Evolutionary conservation across 345 rosid genomes (phyloP), one percentile per base, ranked within the genome.

Genomic region (Carallia pectinifolia): DNA sequence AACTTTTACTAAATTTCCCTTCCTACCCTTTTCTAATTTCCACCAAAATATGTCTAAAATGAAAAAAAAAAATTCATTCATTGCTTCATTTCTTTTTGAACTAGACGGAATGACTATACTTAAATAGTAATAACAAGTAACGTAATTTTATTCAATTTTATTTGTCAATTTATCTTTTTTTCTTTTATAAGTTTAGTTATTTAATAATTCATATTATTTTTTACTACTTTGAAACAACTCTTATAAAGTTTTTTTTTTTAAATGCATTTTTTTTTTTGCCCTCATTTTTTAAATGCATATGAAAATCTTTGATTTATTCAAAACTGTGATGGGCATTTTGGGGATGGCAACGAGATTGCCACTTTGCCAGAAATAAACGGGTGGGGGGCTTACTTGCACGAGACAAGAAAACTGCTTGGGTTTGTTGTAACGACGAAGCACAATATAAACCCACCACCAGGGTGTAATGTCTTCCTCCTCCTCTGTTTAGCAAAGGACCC

Each of bases 351-450:
- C 12, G 71, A 77, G 72, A 34, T 50, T 61, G 19, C 84, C 74
- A 71, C 23, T 23, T 23, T 23, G 23, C 23, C 23, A 53, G 12
- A 68, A 68, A 68, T 66, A 31, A 80, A 71, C 69, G 66, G 66
- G 66, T 58, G 72, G 66, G 66, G 53, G 72, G 74, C 67, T 77
- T 34, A 39, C 76, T 74, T 72, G 75, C 72, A 34, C 74, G 64
- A 62, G 84, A 75, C 81, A 74, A 66, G 50, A 76, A 66, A 74
- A 71, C 70, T 76, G 79, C 74, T 52, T 23, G 40, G 62, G 79
- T 81, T 75, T 44, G 87, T 88, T 81, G 82, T 71, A 81, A 78
- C 90, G 74, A 80, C 71, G 85, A 54, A 74, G 67, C 81, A 64
- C 68, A 65, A 63, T 53, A 66, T n/a, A 56, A 69, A 72, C 38